Conservation (phyloP, 2,329 filamentous ascomycete species). For the Aspergillus ochraceus region DNA sequence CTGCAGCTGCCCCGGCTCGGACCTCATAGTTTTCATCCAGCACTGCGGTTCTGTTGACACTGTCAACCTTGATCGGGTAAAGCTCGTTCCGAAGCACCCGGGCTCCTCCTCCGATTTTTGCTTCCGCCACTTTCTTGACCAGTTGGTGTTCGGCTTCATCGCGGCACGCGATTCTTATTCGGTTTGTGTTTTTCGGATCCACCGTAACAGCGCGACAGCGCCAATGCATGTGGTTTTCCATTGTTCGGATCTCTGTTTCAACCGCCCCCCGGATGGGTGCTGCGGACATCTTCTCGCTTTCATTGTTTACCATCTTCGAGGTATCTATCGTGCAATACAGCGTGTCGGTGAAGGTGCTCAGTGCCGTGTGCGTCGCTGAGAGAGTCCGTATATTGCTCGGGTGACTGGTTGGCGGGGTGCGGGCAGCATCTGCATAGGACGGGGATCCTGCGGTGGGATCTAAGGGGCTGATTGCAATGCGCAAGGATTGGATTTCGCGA, state of each 20-base stretch:
- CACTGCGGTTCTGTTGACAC: constrained; percentile 14
- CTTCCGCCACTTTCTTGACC: constrained; percentile 5
- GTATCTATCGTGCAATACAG: constrained; percentile 4
- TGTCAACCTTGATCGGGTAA: constrained; percentile 21
- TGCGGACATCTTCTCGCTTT: constrained; percentile 11
- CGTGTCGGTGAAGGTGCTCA: constrained; percentile 17
- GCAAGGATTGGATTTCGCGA: constrained; percentile 21
- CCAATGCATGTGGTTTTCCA: constrained; percentile 7
- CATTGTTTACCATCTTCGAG: constrained; percentile 6
- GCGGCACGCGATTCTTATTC: constrained; percentile 12
- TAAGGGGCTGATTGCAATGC: constrained; percentile 10
- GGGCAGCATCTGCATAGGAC: constrained; percentile 21
- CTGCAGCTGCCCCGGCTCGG: constrained; percentile 11
- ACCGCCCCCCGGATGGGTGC: constrained; percentile 11
- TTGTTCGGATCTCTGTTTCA: constrained; percentile 16
- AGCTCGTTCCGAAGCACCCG: constrained; percentile 15
- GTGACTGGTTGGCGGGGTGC: constrained; percentile 15
- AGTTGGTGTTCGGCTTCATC: constrained; percentile 6
- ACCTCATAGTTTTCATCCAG: constrained; percentile 18
- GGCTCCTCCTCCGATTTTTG: constrained; percentile 1
- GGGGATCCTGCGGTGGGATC: constrained; percentile 5
- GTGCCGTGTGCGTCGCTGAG: constrained; percentile 16
- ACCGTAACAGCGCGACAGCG: constrained; percentile 4
- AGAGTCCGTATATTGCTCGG: constrained; percentile 22
- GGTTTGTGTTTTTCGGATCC: constrained; percentile 13